phyloP scores from a whole-genome alignment of 2,329 filamentous ascomycete genomes.

The Neurospora sp. region DNA sequence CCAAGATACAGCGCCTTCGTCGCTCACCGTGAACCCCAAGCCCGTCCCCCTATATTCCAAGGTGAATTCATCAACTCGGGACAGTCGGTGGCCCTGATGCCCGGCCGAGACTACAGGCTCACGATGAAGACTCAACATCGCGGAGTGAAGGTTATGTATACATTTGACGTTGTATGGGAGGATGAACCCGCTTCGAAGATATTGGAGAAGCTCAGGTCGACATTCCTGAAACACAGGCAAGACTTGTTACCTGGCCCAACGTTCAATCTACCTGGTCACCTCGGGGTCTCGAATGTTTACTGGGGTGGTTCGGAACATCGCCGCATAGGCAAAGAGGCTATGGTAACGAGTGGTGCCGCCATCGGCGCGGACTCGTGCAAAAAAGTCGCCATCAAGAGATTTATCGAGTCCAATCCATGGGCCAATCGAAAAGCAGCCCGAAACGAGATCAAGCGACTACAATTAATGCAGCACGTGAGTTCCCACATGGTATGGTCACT shows the following conservation, averaged over 20 bases:
- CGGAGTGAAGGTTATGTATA: background rate
- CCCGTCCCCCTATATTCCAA: background rate
- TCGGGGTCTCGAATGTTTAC: too few species aligned
- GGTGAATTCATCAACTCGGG: background rate
- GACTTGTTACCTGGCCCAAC: too few species aligned
- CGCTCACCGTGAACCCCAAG: background rate
- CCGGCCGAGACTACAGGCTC: background rate
- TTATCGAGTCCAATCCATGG: background rate
- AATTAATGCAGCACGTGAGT: background rate
- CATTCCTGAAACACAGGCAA: too few species aligned
- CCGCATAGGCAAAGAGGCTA: background rate
- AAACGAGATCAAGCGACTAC: background rate
- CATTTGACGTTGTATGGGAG: background rate
- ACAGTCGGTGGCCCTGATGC: background rate
- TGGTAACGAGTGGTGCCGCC: background rate
- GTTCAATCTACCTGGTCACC: too few species aligned
- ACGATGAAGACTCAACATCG: background rate
- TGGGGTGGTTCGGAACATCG: too few species aligned
- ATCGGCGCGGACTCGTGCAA: too few species aligned
- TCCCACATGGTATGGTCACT: background rate
- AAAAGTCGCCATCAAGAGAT: background rate
- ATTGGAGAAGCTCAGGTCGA: too few species aligned
- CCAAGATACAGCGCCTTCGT: background rate
- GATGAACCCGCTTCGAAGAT: background rate
- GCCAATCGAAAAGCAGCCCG: background rate